These are phyloP conservation scores for Phytophthora cryptogea DNA, from an alignment of 352 stramenopile species.

Conservation along the genomic window DNA sequence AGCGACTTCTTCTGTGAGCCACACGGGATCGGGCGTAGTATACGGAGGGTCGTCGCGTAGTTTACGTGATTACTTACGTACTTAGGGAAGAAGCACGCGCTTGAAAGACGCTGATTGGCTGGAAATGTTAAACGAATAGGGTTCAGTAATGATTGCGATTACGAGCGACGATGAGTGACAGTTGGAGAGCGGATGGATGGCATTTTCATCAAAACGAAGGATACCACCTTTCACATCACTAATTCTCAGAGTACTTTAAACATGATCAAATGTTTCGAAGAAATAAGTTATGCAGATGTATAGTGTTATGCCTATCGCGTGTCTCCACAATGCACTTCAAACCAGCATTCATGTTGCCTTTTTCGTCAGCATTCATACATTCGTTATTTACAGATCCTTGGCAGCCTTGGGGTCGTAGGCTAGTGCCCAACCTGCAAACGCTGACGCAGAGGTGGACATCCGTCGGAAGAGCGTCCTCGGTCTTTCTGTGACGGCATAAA, in stretches of 20 bases:
- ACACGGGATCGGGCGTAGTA: constrained; percentile 1
- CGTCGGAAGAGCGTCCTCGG: constrained; percentile 33
- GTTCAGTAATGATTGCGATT: constrained; percentile 13
- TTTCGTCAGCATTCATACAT: background rate
- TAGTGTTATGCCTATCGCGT: no score
- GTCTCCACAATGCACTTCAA: background rate
- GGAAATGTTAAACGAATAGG: constrained; percentile 22
- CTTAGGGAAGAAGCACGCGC: background rate
- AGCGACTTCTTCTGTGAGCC: constrained; percentile 26
- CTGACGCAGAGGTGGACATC: constrained; percentile 29
- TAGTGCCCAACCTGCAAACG: constrained; percentile 36
- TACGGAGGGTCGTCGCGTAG: background rate
- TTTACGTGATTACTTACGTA: background rate
- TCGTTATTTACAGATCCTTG: constrained; percentile 11
- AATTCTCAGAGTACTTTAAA: no score
- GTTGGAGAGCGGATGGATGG: background rate
- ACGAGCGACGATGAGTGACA: constrained; percentile 2
- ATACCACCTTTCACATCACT: no score
- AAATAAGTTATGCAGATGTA: no score
- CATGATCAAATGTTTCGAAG: no score
- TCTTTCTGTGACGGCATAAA: constrained; percentile 34
- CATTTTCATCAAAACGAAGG: no score
- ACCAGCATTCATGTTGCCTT: background rate
- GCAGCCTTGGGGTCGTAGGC: constrained; percentile 34
- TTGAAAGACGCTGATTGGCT: constrained; percentile 3